phyloP scores from a whole-genome alignment of 1,284 basidiomycete genomes.

The Ceratobasidium papillatum region DNA sequence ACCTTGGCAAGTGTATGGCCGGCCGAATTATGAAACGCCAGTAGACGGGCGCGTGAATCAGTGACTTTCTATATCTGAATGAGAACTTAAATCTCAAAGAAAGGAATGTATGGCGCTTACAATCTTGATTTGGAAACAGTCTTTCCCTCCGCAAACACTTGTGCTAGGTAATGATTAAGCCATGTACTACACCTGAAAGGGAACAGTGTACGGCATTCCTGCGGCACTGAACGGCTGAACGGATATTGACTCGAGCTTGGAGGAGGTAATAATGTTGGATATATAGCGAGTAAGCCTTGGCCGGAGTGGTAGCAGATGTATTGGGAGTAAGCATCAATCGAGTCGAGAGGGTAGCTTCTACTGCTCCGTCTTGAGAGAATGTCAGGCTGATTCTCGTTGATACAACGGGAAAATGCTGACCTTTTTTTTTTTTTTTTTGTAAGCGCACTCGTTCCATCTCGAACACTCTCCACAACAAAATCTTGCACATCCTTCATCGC shows the following conservation, averaged over 20 bases:
- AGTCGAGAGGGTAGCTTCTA: constrained; percentile 72
- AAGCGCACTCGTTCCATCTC: constrained; percentile 70
- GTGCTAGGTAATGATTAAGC: constrained; percentile 67
- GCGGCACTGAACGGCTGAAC: constrained; percentile 62
- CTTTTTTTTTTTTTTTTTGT: constrained; percentile 72
- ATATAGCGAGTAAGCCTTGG: constrained; percentile 79
- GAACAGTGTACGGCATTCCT: constrained; percentile 64
- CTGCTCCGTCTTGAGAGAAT: background rate
- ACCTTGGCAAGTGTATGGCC: constrained; percentile 60
- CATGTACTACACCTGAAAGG: constrained; percentile 72
- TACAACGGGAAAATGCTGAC: constrained; percentile 54
- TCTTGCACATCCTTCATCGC: constrained; percentile 84
- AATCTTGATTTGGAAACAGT: constrained; percentile 63
- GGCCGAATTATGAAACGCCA: constrained; percentile 68
- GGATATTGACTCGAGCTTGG: constrained; percentile 75
- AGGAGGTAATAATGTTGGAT: constrained; percentile 76
- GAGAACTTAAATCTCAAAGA: constrained; percentile 35
- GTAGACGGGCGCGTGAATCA: constrained; percentile 83
- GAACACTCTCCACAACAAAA: constrained; percentile 83
- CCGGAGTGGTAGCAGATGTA: constrained; percentile 66
- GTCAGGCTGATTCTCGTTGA: background rate
- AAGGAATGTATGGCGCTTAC: constrained; percentile 51
- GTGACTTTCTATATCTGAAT: constrained; percentile 64
- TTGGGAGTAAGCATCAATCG: constrained; percentile 81
- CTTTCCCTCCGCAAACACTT: constrained; percentile 56